phyloP scores from a whole-genome alignment of 306 rosid genomes.

The Sechiopsis laciniata region DNA sequence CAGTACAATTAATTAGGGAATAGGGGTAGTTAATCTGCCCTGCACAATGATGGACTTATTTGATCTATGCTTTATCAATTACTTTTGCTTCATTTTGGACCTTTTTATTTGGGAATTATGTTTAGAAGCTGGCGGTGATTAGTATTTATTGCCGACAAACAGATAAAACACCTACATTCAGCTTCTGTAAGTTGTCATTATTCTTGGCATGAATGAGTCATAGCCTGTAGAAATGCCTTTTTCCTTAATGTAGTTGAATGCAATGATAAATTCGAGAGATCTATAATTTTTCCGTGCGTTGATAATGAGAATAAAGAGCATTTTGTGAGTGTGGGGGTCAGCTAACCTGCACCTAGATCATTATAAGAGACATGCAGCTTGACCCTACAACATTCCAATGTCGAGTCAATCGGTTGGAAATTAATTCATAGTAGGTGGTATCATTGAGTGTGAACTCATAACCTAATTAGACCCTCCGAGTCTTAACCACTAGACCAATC shows the following conservation, averaged over 20 bases:
- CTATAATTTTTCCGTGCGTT: too few relatives aligned
- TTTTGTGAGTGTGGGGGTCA: too few relatives aligned
- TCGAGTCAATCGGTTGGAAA: too few relatives aligned
- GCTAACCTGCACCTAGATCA: too few relatives aligned
- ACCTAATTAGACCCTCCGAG: too few relatives aligned
- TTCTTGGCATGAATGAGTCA: not conserved
- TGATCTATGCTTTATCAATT: conserved; percentile 2
- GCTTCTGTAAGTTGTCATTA: not conserved
- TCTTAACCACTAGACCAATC: too few relatives aligned
- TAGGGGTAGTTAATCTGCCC: too few relatives aligned
- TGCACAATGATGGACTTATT: not conserved
- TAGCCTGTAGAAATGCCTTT: not conserved
- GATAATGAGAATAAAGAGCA: too few relatives aligned
- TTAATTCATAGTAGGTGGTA: too few relatives aligned
- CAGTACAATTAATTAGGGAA: not conserved
- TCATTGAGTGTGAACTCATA: too few relatives aligned
- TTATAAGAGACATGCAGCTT: too few relatives aligned
- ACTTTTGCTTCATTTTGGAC: not conserved
- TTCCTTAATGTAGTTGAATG: not conserved
- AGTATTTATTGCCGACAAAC: not conserved
- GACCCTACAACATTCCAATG: too few relatives aligned
- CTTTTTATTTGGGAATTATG: not conserved
- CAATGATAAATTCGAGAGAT: not conserved
- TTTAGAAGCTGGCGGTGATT: not conserved
- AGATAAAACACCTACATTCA: not conserved